Conservation (phyloP, 805 yeast species). For the Barnettozyma sp. region DNA sequence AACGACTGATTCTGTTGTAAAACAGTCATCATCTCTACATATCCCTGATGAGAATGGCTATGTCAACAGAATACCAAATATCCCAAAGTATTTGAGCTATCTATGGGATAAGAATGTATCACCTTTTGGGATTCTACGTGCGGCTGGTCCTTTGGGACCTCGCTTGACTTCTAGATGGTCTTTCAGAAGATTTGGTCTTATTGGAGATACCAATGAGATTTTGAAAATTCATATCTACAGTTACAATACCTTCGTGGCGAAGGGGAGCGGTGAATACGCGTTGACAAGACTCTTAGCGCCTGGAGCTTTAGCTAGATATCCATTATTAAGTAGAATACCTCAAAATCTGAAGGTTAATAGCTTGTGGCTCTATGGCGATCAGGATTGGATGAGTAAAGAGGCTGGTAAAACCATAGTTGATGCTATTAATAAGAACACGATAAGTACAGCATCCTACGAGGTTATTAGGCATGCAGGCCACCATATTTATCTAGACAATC, state of each 20-base stretch:
- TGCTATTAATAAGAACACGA: constrained; percentile 23
- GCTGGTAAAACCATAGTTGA: constrained; percentile 46
- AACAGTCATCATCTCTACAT: constrained; percentile 19
- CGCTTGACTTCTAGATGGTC: constrained; percentile 49
- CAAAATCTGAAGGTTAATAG: constrained; percentile 25
- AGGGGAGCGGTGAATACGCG: constrained; percentile 61
- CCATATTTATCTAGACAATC: constrained; percentile 60
- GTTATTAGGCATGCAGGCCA: constrained; percentile 52
- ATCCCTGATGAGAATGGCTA: constrained; percentile 28
- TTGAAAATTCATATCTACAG: constrained; percentile 47
- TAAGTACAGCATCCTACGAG: constrained; percentile 21
- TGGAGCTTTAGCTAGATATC: constrained; percentile 51
- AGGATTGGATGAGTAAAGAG: constrained; percentile 63
- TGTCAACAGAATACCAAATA: constrained; percentile 28
- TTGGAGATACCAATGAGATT: constrained; percentile 23
- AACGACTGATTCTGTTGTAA: constrained; percentile 13
- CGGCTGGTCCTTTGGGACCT: constrained; percentile 48
- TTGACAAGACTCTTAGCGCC: constrained; percentile 53
- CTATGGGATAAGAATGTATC: constrained; percentile 51
- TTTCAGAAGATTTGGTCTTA: constrained; percentile 36
- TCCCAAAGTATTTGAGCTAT: constrained; percentile 31
- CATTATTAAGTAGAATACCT: constrained; percentile 48
- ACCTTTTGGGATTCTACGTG: constrained; percentile 46
- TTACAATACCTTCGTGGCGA: constrained; percentile 42
- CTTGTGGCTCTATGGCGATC: constrained; percentile 60